phyloP scores from a whole-genome alignment of 352 stramenopile species.

The Phytophthora tubulina region DNA sequence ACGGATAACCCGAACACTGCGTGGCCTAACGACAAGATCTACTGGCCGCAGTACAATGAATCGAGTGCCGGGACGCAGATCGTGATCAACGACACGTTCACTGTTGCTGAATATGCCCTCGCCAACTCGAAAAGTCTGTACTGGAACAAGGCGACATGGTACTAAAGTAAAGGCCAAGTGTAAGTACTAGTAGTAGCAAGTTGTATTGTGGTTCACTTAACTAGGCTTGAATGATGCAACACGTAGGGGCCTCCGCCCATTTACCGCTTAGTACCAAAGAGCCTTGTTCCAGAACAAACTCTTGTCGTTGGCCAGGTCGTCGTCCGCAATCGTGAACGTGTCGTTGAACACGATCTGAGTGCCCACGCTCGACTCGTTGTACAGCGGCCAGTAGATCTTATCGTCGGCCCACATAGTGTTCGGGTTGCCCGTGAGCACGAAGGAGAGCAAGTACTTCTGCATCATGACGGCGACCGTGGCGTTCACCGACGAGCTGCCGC shows the following conservation, averaged over 20 bases:
- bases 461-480: slow-evolving; percentile 34
- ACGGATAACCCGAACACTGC: slow-evolving; percentile 35
- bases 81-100: slow-evolving; percentile 46
- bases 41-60: slow-evolving; percentile 38
- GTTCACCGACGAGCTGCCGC: slow-evolving; percentile 20
- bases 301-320: slow-evolving; percentile 31
- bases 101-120: slow-evolving; percentile 25
- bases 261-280: slow-evolving; percentile 31
- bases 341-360: slow-evolving; percentile 38
- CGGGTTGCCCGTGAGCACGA: slow-evolving; percentile 37
- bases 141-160: slow-evolving; percentile 34
- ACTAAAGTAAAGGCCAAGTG: slow-evolving; percentile 12
- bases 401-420: slow-evolving; percentile 32
- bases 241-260: too few species aligned
- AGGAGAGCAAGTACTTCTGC: slow-evolving; percentile 42
- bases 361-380: slow-evolving; percentile 24
- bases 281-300: slow-evolving; percentile 46
- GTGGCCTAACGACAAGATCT: slow-evolving; percentile 39
- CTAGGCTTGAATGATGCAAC: too few species aligned
- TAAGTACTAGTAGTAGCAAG: too few species aligned
- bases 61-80: slow-evolving; percentile 27
- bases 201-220: too few species aligned
- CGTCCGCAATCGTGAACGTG: slow-evolving; percentile 27
- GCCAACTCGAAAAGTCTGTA: slow-evolving; percentile 33
- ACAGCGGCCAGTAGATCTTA: slow-evolving; percentile 40